Evolutionary conservation across 2,329 filamentous ascomycete genomes (phyloP).

Genomic region (Fusarium tanahbumbuense): DNA sequence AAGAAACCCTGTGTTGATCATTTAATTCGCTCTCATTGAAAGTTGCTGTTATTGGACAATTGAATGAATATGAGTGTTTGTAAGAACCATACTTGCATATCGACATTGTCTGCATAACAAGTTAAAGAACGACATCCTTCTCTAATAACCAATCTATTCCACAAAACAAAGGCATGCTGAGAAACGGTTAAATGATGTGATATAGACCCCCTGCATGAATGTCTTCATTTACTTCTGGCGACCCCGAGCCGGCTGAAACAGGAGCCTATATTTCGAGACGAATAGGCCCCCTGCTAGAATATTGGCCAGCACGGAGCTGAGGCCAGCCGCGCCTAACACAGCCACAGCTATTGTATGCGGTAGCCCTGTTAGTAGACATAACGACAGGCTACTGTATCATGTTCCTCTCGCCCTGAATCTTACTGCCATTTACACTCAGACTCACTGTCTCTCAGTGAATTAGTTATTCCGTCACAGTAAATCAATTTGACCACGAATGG

Average conservation of each 20-base stretch:
- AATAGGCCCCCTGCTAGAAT: conserved; percentile 20
- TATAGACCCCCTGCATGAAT: conserved; percentile 32
- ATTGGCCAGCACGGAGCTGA: background rate
- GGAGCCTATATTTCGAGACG: conserved; percentile 28
- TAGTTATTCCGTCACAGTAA: conserved; percentile 10
- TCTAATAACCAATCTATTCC: conserved; percentile 24
- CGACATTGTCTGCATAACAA: conserved; percentile 10
- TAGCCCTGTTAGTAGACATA: conserved; percentile 20
- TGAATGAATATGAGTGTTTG: background rate
- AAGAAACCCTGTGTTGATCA: conserved; percentile 18
- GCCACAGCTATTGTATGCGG: conserved; percentile 16
- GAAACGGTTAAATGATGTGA: conserved; percentile 2
- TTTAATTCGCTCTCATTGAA: background rate
- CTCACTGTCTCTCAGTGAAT: background rate
- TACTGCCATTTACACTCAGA: background rate
- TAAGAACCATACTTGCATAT: background rate
- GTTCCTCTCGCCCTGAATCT: conserved; percentile 19
- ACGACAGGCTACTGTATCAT: conserved; percentile 13
- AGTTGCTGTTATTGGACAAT: background rate
- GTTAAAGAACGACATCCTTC: conserved; percentile 12
- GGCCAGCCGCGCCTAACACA: conserved; percentile 24
- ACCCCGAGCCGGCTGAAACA: conserved; percentile 37
- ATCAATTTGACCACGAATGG: conserved; percentile 8
- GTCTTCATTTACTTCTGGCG: conserved; percentile 28
- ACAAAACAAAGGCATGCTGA: conserved; percentile 10